These are phyloP conservation scores for Herpetomonas samuelpessoai DNA, from an alignment of 208 protist species.

Conservation along the genomic window DNA sequence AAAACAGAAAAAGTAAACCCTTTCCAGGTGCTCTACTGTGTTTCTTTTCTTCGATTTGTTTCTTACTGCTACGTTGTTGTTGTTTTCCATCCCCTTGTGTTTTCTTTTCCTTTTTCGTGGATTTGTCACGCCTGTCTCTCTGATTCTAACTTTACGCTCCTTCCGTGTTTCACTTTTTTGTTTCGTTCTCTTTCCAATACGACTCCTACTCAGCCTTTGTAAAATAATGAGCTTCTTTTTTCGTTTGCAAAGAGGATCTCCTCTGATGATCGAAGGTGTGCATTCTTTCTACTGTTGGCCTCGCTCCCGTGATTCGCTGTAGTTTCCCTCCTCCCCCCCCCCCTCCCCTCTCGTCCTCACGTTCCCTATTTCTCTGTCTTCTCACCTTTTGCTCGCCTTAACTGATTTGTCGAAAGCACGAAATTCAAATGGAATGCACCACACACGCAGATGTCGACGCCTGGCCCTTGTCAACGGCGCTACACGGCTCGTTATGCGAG, in stretches of 20 bases:
- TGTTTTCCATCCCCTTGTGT: constrained; percentile 3
- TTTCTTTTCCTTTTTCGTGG: not conserved
- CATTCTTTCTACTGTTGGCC: constrained; percentile 1
- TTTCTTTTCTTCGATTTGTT: constrained; percentile 5
- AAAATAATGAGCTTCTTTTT: not conserved
- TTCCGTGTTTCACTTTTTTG: constrained; percentile 5
- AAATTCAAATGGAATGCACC: not conserved
- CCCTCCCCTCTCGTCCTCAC: not conserved
- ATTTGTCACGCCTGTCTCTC: not conserved
- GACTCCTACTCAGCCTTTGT: not conserved
- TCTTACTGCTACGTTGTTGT: too few relatives aligned
- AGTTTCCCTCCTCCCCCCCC: too few relatives aligned
- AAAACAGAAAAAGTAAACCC: constrained; percentile 1
- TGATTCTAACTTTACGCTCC: not conserved
- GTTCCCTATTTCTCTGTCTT: constrained; percentile 1
- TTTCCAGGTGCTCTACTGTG: not conserved
- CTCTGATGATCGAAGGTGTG: not conserved
- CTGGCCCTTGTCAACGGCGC: too few relatives aligned
- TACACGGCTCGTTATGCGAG: too few relatives aligned
- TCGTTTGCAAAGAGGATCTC: too few relatives aligned
- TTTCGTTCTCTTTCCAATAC: not conserved
- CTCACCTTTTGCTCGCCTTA: not conserved
- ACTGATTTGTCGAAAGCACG: not conserved
- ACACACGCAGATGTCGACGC: constrained; percentile 1
- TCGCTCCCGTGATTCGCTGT: not conserved